Conservation (phyloP, 768 basidiomycete species). For the Termitomyces sp. region DNA sequence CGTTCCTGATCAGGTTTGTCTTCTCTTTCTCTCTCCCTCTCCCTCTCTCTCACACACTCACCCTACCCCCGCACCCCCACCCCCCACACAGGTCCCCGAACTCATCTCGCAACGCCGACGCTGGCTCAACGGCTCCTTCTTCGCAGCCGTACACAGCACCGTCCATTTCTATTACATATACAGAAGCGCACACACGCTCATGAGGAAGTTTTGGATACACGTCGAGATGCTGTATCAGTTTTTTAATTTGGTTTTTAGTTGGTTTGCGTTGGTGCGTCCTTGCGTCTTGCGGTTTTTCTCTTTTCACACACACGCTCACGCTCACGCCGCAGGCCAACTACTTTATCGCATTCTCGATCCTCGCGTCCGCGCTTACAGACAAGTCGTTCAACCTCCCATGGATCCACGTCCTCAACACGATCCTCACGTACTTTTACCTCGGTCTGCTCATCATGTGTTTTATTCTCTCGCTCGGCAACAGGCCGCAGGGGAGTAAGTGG, state of each 20-base stretch:
- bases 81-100: constrained; percentile 65
- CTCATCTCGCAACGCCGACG: constrained; percentile 92
- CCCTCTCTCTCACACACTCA: neutral
- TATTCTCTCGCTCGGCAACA: constrained; percentile 82
- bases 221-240: constrained; percentile 89
- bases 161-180: constrained; percentile 96
- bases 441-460: constrained; percentile 87
- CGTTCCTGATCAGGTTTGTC: constrained; percentile 80
- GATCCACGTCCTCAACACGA: constrained; percentile 69
- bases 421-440: constrained; percentile 85
- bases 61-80: neutral
- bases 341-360: constrained; percentile 83
- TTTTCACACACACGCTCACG: too few relatives aligned
- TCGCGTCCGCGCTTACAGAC: constrained; percentile 73
- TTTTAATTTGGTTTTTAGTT: constrained; percentile 90
- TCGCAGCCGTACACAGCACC: constrained; percentile 89
- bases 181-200: constrained; percentile 76
- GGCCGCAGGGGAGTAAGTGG: constrained; percentile 88
- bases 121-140: constrained; percentile 98
- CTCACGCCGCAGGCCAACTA: constrained; percentile 65
- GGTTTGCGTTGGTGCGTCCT: constrained; percentile 80
- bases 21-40: neutral
- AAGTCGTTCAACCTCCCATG: constrained; percentile 49
- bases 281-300: too few relatives aligned
- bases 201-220: constrained; percentile 92